Evolutionary conservation across 371 early-diverging fungal genomes (phyloP).

Genomic region (Syncephalastrum sp.): DNA sequence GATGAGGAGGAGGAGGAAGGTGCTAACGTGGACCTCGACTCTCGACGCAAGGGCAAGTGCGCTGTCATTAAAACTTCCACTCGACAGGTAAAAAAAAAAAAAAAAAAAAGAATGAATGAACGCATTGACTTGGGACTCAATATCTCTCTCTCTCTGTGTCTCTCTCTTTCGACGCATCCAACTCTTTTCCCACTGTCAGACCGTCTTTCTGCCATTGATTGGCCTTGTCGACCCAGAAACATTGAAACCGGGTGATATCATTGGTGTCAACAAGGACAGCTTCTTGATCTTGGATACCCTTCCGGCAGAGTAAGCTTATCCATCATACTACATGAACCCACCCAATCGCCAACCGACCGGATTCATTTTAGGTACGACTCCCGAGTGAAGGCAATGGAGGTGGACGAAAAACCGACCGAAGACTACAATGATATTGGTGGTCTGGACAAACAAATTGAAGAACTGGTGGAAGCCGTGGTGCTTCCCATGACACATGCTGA

Average conservation of each 20-base stretch:
- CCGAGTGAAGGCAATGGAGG: slow-evolving; percentile 99
- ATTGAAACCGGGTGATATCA: slow-evolving; percentile 97
- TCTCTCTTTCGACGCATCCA: no score
- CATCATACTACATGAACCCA: neutral
- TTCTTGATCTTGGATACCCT: slow-evolving; percentile 98
- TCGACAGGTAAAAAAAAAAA: slow-evolving; percentile 68
- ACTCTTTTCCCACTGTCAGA: slow-evolving; percentile 43
- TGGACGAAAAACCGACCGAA: slow-evolving; percentile 99
- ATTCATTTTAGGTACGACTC: slow-evolving; percentile 82
- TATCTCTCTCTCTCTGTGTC: neutral
- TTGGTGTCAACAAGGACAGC: slow-evolving; percentile 99
- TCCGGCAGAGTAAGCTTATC: slow-evolving; percentile 85
- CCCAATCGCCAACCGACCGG: neutral
- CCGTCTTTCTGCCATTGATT: slow-evolving; percentile 96
- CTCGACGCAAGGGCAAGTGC: slow-evolving; percentile 93
- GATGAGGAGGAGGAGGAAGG: slow-evolving; percentile 91
- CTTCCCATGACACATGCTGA: slow-evolving; percentile 33
- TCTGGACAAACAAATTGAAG: slow-evolving; percentile 29
- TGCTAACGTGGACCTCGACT: slow-evolving; percentile 91
- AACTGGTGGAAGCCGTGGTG: slow-evolving; percentile 34
- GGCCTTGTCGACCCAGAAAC: slow-evolving; percentile 95
- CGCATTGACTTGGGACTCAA: neutral
- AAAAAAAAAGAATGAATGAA: neutral
- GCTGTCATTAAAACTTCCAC: slow-evolving; percentile 98
- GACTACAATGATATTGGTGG: slow-evolving; percentile 80